Evolutionary conservation across 192 early-diverging fungal species (phyloP).

Genomic region (Thoreauomyces humboldtii): DNA sequence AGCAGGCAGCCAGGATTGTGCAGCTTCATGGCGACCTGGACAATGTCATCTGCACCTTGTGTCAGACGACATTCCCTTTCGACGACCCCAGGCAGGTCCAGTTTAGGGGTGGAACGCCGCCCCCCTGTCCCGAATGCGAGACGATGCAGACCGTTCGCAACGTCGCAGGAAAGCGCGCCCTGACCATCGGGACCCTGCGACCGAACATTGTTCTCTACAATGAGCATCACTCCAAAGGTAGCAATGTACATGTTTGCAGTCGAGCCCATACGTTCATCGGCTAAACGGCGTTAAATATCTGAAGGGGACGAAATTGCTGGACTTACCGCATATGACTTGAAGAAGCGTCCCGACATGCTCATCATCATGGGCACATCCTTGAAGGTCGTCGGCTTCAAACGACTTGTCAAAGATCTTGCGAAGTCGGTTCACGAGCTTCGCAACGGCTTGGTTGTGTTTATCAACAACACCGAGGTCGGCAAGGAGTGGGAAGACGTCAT

Average conservation of each 20-base stretch:
- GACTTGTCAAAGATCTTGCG: constrained; percentile 72
- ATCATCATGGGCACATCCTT: constrained; percentile 89
- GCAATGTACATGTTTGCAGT: background rate
- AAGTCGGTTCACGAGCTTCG: constrained; percentile 25
- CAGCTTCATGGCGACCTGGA: constrained; percentile 91
- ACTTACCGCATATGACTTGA: constrained; percentile 29
- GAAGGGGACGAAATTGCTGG: constrained; percentile 49
- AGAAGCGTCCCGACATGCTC: constrained; percentile 65
- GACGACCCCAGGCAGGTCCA: constrained; percentile 36
- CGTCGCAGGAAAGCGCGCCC: constrained; percentile 72
- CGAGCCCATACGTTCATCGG: too few species aligned
- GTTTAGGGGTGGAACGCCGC: constrained; percentile 73
- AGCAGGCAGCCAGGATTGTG: constrained; percentile 67
- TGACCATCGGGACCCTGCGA: constrained; percentile 74
- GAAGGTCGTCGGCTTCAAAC: constrained; percentile 75
- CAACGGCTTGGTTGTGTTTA: constrained; percentile 56
- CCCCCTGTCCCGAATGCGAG: constrained; percentile 62
- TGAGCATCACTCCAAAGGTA: constrained; percentile 77
- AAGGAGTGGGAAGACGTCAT: constrained; percentile 78
- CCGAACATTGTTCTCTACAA: constrained; percentile 96
- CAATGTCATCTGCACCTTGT: constrained; percentile 83
- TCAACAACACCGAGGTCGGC: constrained; percentile 67
- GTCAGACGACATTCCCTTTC: constrained; percentile 69
- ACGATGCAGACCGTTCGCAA: constrained; percentile 45
- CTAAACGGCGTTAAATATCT: too few species aligned